phyloP scores from a whole-genome alignment of 139 green algal genomes.

The Coelastrella sp. region DNA sequence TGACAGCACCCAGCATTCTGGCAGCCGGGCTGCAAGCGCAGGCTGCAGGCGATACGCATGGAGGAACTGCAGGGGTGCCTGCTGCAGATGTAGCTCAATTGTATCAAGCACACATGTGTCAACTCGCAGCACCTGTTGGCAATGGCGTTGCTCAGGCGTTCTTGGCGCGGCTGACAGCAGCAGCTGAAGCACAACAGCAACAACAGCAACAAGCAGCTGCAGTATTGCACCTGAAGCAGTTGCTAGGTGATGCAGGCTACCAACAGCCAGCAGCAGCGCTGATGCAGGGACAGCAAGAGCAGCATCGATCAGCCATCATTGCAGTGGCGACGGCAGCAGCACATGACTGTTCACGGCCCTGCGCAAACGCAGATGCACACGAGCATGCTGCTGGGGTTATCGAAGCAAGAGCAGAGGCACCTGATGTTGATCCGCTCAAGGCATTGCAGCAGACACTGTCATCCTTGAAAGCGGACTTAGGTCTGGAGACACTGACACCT shows the following conservation, averaged over 20 bases:
- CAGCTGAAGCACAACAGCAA: background rate
- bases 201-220: conserved; percentile 29
- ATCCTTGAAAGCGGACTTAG: background rate
- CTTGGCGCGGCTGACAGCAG: background rate
- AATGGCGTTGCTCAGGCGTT: background rate
- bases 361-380: background rate
- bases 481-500: background rate
- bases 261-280: background rate
- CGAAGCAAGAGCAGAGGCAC: background rate
- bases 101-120: too few species aligned
- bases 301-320: background rate
- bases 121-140: background rate
- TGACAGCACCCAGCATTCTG: background rate
- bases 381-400: background rate
- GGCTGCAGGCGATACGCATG: too few species aligned
- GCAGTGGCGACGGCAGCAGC: background rate
- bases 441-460: conserved; percentile 25
- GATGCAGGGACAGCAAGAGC: background rate
- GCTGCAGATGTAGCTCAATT: background rate
- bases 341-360: background rate
- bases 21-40: background rate
- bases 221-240: background rate
- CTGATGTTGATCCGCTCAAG: background rate
- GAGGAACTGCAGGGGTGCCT: background rate
- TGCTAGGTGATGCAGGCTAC: background rate